These are phyloP conservation scores for Coemansia sp. DNA, from an alignment of 192 early-diverging fungal species.

Conservation along the genomic window DNA sequence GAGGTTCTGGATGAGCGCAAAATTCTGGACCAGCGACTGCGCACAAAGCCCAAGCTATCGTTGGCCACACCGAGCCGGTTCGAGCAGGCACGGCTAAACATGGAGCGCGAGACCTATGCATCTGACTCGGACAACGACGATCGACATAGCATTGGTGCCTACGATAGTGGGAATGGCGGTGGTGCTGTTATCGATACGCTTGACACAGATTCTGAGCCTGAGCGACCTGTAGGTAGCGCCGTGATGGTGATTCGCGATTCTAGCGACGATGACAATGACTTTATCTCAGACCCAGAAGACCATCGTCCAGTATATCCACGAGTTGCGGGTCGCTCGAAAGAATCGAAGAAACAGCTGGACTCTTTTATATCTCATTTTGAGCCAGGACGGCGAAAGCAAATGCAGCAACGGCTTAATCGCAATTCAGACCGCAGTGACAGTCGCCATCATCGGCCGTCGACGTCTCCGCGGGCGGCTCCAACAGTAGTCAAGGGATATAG, in stretches of 20 bases:
- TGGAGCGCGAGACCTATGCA: conserved; percentile 14
- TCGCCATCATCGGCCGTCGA: background rate
- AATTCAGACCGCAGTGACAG: background rate
- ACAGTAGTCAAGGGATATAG: conserved; percentile 23
- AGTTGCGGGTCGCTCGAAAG: background rate
- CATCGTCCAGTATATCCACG: background rate
- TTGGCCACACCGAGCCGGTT: conserved; percentile 12
- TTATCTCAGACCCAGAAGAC: conserved; percentile 42
- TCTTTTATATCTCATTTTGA: conserved; percentile 33
- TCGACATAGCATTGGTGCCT: background rate
- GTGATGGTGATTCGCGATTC: conserved; percentile 44
- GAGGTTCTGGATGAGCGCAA: conserved; percentile 22
- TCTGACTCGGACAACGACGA: conserved; percentile 25
- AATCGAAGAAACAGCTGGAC: background rate
- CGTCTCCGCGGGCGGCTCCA: background rate
- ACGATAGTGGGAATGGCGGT: background rate
- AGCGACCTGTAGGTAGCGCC: background rate
- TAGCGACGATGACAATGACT: conserved; percentile 43
- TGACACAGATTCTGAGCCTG: conserved; percentile 40
- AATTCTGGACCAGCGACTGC: conserved; percentile 33
- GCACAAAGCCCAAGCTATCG: conserved; percentile 15
- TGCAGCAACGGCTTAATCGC: conserved; percentile 13
- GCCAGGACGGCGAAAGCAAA: conserved; percentile 20
- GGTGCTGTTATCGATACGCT: conserved; percentile 17
- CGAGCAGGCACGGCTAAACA: conserved; percentile 35